Base-by-base conservation (phyloP, 2,329 filamentous ascomycete species). In the Fusarium humuli region DNA sequence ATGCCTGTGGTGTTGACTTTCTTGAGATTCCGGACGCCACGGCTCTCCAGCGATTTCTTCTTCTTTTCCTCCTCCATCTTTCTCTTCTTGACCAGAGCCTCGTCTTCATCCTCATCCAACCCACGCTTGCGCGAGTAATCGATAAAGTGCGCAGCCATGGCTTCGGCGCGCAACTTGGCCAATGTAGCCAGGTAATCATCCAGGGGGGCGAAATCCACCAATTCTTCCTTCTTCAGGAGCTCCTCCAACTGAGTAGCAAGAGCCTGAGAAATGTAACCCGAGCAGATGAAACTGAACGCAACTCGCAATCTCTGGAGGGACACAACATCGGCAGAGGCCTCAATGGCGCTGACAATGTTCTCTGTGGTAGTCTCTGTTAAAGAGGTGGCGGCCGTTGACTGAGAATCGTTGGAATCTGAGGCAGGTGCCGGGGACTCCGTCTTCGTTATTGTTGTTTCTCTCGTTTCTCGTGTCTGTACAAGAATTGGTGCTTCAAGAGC, bases 1-100 rank as follows among this genome's bases (percentile, higher is more conserved):
- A 99, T 99, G 3, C 96, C 96, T 23, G 82, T 88, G 0, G 92
- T 94, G 81, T 98, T 92, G 49, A 94, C 95, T 82, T 98, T 99
- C 79, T 92, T 92, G 76, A 99, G 79, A 49, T 94, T 87, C 77
- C 90, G 91, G 2, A 98, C 89, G 1, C 89, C 94, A 29, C 90
- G 86, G 67, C 92, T 96, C 81, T 93, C 88, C 25, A 83, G 84
- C 5, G 87, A 88, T 82, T 97, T 94, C 79, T 89, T 91, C 82
- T 91, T 92, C 63, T 97, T 94, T 63, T 97, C 94, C 67, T 97
- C 95, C 53, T 97, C 94, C 81, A 91, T 89, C 79, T 91, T 94
- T 45, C 91, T 85, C 83, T 92, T 94, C 87, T 96, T 97, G 5
- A 89, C 89, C 5, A 90, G 82, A 14, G 85, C 84, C 14, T 88